A percentile compares a stretch with the other conserved stretches of the same genome.
These are phyloP conservation scores for Simplicillium sp. DNA, from an alignment of 2,329 filamentous ascomycete species.

Conservation along the genomic window DNA sequence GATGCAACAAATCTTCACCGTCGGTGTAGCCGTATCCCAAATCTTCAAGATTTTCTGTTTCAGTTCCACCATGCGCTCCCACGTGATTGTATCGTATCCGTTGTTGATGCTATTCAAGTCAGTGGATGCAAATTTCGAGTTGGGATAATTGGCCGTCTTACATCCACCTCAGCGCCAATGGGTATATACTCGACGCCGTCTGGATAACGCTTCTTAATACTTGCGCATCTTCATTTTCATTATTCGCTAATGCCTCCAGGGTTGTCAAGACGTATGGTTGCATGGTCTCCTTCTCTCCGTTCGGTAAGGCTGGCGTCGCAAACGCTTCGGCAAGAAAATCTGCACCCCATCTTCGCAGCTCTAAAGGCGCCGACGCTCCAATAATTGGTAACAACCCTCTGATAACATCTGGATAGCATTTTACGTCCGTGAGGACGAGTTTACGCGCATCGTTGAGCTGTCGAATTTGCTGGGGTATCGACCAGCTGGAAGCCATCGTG, in stretches of 20 bases:
- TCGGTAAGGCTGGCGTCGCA: slow-evolving; percentile 73
- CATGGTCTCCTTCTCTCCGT: slow-evolving; percentile 72
- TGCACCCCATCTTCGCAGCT: slow-evolving; percentile 89
- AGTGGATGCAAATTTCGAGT: slow-evolving; percentile 2
- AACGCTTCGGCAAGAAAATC: slow-evolving; percentile 96
- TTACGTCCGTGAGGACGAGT: slow-evolving; percentile 77
- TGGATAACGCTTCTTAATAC: slow-evolving; percentile 84
- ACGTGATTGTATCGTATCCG: slow-evolving; percentile 68
- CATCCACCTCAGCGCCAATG: slow-evolving; percentile 87
- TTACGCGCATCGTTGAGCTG: slow-evolving; percentile 87
- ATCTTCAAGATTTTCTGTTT: slow-evolving; percentile 81
- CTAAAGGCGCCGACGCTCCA: slow-evolving; percentile 61
- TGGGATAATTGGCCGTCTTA: slow-evolving; percentile 49
- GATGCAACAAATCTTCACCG: slow-evolving; percentile 86
- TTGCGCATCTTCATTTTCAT: slow-evolving; percentile 64
- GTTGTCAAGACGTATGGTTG: slow-evolving; percentile 70
- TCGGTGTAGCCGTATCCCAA: slow-evolving; percentile 71
- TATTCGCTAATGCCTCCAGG: slow-evolving; percentile 59
- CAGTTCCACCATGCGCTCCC: slow-evolving; percentile 81
- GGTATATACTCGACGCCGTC: slow-evolving; percentile 85
- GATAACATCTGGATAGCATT: slow-evolving; percentile 86
- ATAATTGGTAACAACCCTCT: slow-evolving; percentile 90
- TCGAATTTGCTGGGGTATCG: slow-evolving; percentile 66
- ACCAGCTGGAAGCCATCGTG: slow-evolving; percentile 46
- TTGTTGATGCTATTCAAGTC: slow-evolving; percentile 64